Evolutionary conservation across 164 flowering plant species (phyloP).

Genomic region (Magnolia kwangsiensis): DNA sequence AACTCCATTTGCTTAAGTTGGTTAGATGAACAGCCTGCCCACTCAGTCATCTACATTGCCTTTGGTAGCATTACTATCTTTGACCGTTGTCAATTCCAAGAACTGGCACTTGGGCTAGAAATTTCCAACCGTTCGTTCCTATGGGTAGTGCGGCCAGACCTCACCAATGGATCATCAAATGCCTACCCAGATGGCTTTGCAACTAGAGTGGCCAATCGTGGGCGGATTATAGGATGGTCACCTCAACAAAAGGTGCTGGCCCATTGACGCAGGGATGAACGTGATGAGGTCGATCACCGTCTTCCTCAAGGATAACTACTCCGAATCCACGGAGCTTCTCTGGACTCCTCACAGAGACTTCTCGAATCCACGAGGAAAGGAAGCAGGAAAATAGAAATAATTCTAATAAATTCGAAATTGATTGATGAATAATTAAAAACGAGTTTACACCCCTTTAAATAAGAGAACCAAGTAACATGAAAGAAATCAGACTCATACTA

Average conservation of each 20-base stretch:
- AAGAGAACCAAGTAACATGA: no score
- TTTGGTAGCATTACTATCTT: slow-evolving; percentile 33
- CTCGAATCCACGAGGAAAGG: no score
- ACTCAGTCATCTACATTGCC: slow-evolving; percentile 35
- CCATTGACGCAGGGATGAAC: no score
- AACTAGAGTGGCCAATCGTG: neutral
- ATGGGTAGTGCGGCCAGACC: slow-evolving; percentile 35
- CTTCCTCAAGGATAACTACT: no score
- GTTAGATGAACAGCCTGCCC: slow-evolving; percentile 29
- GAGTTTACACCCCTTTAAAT: no score
- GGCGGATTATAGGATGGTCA: slow-evolving; percentile 21
- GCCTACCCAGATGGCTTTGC: slow-evolving; percentile 25
- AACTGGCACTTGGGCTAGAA: slow-evolving; percentile 34
- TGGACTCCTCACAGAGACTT: no score
- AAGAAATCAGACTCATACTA: no score
- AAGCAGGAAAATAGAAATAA: no score
- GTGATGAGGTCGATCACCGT: no score
- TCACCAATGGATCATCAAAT: neutral
- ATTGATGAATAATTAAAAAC: no score
- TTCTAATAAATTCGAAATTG: no score
- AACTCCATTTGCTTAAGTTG: slow-evolving; percentile 27
- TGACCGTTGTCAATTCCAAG: slow-evolving; percentile 24
- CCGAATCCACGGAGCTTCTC: no score
- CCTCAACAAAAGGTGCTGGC: slow-evolving; percentile 27
- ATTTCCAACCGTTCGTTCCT: slow-evolving; percentile 23